Evolutionary conservation across 345 rosid species (phyloP).

Genomic region (Trapa bicornis): DNA sequence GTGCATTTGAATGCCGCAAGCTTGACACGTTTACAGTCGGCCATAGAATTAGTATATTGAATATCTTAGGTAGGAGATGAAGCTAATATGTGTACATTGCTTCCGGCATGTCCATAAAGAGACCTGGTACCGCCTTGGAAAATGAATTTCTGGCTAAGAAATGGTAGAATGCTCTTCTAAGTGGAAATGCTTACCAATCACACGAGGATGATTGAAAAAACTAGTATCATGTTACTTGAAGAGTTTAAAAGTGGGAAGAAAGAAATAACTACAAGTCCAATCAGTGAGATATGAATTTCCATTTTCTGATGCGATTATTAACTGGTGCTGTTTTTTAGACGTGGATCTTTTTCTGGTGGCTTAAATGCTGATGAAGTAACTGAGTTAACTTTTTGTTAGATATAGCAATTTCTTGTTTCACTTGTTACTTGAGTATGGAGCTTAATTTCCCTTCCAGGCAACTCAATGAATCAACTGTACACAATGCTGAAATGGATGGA

Average conservation of each 20-base stretch:
- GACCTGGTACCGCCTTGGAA: background rate
- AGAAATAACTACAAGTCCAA: background rate
- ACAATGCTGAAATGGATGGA: conserved; percentile 71
- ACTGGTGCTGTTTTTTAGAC: background rate
- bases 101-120: background rate
- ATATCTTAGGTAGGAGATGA: background rate
- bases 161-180: background rate
- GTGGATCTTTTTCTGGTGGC: background rate
- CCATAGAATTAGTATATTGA: background rate
- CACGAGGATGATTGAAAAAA: background rate
- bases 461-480: conserved; percentile 40
- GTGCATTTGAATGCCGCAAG: background rate
- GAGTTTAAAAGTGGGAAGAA: background rate
- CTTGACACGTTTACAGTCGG: background rate
- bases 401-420: background rate
- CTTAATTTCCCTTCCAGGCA: conserved; percentile 28
- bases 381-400: background rate
- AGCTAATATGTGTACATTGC: background rate
- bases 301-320: background rate
- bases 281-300: background rate
- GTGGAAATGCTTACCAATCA: background rate
- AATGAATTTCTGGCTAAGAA: background rate
- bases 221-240: background rate
- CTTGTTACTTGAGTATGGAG: background rate
- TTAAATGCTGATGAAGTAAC: background rate